These are phyloP conservation scores for Fusarium armeniacum DNA, from an alignment of 2,329 filamentous ascomycete genomes.

Conservation along the genomic window DNA sequence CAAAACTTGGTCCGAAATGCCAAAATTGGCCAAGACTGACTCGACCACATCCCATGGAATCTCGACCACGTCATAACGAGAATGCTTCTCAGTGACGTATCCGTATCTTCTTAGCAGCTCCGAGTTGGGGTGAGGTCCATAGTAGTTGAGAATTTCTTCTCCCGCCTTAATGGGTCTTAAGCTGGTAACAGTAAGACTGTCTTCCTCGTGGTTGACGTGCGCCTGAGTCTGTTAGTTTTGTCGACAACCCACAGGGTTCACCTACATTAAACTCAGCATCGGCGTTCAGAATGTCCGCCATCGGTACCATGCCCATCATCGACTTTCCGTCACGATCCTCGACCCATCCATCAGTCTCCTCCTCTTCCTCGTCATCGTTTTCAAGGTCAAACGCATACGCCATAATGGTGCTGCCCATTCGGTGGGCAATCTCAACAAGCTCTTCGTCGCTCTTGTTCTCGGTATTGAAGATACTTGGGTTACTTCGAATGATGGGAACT, in stretches of 20 bases:
- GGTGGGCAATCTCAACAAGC: conserved; percentile 72
- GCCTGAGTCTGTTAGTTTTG: conserved; percentile 55
- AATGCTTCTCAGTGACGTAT: conserved; percentile 84
- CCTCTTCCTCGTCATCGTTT: conserved; percentile 68
- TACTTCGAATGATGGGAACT: conserved; percentile 64
- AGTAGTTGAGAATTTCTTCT: conserved; percentile 89
- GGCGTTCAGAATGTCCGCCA: conserved; percentile 91
- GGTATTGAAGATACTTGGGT: conserved; percentile 61
- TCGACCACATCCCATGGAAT: conserved; percentile 74
- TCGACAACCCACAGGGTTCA: conserved; percentile 1
- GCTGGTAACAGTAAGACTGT: conserved; percentile 77
- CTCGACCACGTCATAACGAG: conserved; percentile 86
- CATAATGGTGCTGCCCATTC: conserved; percentile 92
- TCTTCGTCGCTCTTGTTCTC: conserved; percentile 58
- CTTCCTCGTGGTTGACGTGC: conserved; percentile 67
- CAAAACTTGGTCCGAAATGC: conserved; percentile 56
- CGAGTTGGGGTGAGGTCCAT: conserved; percentile 84
- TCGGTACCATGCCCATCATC: conserved; percentile 87
- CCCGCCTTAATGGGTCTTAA: conserved; percentile 77
- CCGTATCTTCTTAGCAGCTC: conserved; percentile 89
- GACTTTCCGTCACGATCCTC: conserved; percentile 71
- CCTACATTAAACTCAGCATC: conserved; percentile 87
- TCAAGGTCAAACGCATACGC: conserved; percentile 90
- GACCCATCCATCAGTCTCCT: conserved; percentile 74
- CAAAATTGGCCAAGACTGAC: conserved; percentile 59